Evolutionary conservation across 192 early-diverging fungal species (phyloP).

Genomic region (Phlyctochytrium bullatum): DNA sequence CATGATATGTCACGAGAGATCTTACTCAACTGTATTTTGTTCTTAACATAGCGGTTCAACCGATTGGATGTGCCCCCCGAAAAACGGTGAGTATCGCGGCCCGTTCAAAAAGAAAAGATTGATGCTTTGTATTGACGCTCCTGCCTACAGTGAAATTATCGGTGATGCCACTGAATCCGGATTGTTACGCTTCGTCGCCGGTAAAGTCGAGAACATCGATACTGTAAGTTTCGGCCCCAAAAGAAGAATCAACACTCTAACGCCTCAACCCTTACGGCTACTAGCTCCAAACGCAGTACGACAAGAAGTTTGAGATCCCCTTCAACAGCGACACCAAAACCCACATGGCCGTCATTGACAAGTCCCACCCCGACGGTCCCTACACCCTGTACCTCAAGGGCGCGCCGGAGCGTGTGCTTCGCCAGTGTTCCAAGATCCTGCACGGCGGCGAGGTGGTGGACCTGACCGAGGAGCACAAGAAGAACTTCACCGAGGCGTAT

Average conservation of each 20-base stretch:
- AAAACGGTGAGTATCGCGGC: too few relatives aligned
- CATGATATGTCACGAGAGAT: background rate
- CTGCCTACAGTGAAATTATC: constrained; percentile 38
- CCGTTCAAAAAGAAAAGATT: background rate
- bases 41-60: constrained; percentile 2
- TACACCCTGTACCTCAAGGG: constrained; percentile 82
- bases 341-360: constrained; percentile 83
- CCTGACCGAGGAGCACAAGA: constrained; percentile 57
- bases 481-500: constrained; percentile 64
- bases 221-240: too few relatives aligned
- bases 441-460: constrained; percentile 48
- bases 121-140: background rate
- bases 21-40: background rate
- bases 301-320: constrained; percentile 92
- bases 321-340: constrained; percentile 93
- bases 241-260: too few relatives aligned
- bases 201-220: constrained; percentile 72
- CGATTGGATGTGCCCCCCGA: constrained; percentile 65
- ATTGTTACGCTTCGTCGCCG: constrained; percentile 68
- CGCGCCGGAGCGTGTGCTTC: constrained; percentile 85
- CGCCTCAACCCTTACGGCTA: too few relatives aligned
- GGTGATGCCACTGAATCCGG: constrained; percentile 90
- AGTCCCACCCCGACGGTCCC: constrained; percentile 62
- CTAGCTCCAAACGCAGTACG: constrained; percentile 51
- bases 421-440: constrained; percentile 72